A percentile compares a stretch with the other conserved stretches of the same genome.
Conservation (phyloP, 345 rosid genomes). For the Camelina hispida region DNA sequence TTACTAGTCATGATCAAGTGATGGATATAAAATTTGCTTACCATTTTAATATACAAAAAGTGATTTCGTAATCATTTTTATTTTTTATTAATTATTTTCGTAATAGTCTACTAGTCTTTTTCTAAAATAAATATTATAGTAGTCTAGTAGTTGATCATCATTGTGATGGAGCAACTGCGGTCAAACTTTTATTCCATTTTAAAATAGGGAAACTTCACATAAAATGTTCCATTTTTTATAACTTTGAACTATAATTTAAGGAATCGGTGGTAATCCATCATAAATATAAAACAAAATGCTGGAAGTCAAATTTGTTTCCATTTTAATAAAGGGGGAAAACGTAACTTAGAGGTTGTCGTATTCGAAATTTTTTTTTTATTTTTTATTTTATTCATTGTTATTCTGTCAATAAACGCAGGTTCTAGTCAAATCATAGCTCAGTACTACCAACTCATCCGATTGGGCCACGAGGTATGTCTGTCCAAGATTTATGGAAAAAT, state of each 20-base stretch:
- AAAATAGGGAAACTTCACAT: neutral
- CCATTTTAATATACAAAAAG: neutral
- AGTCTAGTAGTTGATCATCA: neutral
- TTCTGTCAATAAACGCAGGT: slow-evolving; percentile 28
- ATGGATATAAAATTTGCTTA: neutral
- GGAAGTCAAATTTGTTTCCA: slow-evolving; percentile 24
- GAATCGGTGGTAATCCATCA: neutral
- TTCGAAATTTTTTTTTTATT: no score
- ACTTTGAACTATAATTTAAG: neutral
- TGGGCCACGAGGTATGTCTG: slow-evolving; percentile 44
- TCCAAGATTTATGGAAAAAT: neutral
- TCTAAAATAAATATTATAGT: neutral
- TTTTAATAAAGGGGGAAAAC: neutral
- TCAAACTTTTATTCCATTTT: neutral
- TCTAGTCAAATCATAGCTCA: slow-evolving; percentile 50
- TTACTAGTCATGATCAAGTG: slow-evolving; percentile 5
- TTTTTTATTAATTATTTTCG: neutral
- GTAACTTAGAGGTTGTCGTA: neutral
- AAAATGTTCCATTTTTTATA: neutral
- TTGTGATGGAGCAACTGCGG: slow-evolving; percentile 3
- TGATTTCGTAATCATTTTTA: neutral
- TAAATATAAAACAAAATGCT: slow-evolving; percentile 7
- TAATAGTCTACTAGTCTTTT: no score
- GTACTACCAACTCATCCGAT: slow-evolving; percentile 48
- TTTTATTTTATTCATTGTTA: neutral